Conservation (phyloP, 2,329 filamentous ascomycete genomes). For the Tolypocladium inflatum region DNA sequence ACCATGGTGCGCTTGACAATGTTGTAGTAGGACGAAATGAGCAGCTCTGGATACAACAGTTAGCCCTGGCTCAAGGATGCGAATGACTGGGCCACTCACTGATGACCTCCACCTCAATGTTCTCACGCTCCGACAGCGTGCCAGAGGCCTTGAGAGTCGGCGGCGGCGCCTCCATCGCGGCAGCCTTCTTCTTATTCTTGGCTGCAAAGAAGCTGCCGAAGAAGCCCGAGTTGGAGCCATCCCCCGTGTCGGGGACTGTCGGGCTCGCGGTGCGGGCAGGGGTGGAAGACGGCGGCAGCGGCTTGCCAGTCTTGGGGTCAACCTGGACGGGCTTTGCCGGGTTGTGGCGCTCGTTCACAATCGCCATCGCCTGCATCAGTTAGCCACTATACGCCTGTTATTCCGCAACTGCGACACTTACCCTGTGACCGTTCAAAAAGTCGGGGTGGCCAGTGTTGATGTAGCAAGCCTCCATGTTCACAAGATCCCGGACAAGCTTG, state of each 20-base stretch:
- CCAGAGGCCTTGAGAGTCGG: conserved; percentile 90
- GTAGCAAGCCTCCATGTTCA: conserved; percentile 93
- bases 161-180: conserved; percentile 96
- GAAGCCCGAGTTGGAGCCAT: conserved; percentile 63
- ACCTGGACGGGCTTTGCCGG: conserved; percentile 81
- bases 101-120: conserved; percentile 95
- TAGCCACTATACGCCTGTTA: conserved; percentile 7
- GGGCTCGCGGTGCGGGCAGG: conserved; percentile 71
- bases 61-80: conserved; percentile 3
- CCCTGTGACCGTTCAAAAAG: conserved; percentile 89
- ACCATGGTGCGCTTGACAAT: conserved; percentile 98
- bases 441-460: conserved; percentile 98
- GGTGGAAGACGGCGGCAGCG: conserved; percentile 56
- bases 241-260: conserved; percentile 42
- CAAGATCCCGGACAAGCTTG: conserved; percentile 88
- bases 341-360: conserved; percentile 88
- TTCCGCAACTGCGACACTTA: conserved; percentile 27
- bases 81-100: conserved; percentile 49
- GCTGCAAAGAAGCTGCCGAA: conserved; percentile 98
- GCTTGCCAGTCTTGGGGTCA: conserved; percentile 97
- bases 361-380: conserved; percentile 69
- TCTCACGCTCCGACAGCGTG: conserved; percentile 86
- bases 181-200: conserved; percentile 99
- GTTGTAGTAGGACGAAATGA: conserved; percentile 96
- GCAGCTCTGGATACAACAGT: conserved; percentile 53